A percentile compares a stretch with the other conserved stretches of the same genome.
These are phyloP conservation scores for Talaromyces atroroseus DNA, from an alignment of 2,329 filamentous ascomycete genomes.

Conservation along the genomic window DNA sequence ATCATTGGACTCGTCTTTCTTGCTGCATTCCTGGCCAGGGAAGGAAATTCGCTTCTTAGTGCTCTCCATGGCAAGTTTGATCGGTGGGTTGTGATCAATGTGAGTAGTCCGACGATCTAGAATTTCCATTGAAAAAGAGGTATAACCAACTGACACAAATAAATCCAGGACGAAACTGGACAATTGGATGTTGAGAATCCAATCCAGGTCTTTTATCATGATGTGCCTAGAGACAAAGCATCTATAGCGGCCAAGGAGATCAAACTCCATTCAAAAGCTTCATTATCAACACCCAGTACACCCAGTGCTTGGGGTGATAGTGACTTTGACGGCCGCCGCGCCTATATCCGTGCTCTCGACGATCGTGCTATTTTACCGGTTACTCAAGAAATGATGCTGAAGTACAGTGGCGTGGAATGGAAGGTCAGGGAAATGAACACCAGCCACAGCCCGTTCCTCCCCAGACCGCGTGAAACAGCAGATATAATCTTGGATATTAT, in stretches of 20 bases:
- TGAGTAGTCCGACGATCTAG: neutral
- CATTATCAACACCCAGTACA: neutral
- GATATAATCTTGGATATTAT: conserved; percentile 1
- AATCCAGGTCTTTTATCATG: neutral
- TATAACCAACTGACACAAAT: neutral
- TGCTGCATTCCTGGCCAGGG: conserved; percentile 8
- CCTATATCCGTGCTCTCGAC: neutral
- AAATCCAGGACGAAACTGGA: conserved; percentile 21
- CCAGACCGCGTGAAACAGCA: neutral
- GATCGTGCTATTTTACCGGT: neutral
- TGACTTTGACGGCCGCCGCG: neutral
- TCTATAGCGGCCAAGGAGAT: neutral
- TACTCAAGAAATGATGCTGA: conserved; percentile 3
- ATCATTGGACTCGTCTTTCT: conserved; percentile 1
- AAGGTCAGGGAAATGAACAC: neutral
- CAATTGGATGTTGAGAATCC: conserved; percentile 7
- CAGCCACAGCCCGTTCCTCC: neutral
- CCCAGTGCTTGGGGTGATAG: neutral
- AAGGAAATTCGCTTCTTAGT: conserved; percentile 20
- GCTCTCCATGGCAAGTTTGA: conserved; percentile 10
- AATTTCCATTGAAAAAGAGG: too few species aligned
- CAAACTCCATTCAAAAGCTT: neutral
- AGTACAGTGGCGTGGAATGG: conserved; percentile 3
- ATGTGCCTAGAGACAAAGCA: neutral
- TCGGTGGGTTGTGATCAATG: neutral